Evolutionary conservation across 768 basidiomycete species (phyloP), one percentile per base, ranked within the genome.

Genomic region (Pisolithus orientalis): DNA sequence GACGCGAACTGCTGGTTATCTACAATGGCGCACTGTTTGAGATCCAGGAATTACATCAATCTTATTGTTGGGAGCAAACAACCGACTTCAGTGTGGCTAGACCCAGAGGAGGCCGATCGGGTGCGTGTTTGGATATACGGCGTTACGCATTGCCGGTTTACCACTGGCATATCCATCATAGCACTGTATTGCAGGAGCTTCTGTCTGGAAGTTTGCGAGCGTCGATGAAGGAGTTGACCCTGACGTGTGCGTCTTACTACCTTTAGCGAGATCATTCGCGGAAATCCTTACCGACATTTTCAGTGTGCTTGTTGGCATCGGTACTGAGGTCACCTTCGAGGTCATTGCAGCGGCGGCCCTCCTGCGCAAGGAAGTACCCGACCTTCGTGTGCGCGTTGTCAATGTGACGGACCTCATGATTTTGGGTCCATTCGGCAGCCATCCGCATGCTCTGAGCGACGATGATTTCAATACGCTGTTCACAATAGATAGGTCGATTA

Each of bases 371-470:
- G 69, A 79, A 24, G 74, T 75, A 17, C 83, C 88, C 2, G 76
- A 77, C 8, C 77, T 96, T 27, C 84, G 93, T 38, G 84, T 91
- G 6, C 83, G 90, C 17, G 87, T 94, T 51, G 83, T 94, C 53
- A 94, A 95, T 58, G 85, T 95, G 53, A 89, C 90, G 2, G 92
- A 95, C 61, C 74, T 94, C 44, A 86, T 96, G 82, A 84, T 94
- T 53, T 78, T 96, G 40, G 79, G 80, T 28, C 73, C 77, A 5
- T 65, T 63, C n/a, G 87, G 85, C 50, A 69, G 75, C 10, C 90
- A 94, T 63, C 90, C 91, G 7, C 90, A 92, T 59, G 75, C 87
- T 2, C 72, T 94, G 53, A 73, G 67, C 57, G 70, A 77, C 27
- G 77, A 73, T 1, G 80, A 77, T 45, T 94, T 89, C 64, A 72